Evolutionary conservation across 2,329 filamentous ascomycete species (phyloP), one percentile per base, ranked within the genome.

Genomic region (Monilinia fructicola): DNA sequence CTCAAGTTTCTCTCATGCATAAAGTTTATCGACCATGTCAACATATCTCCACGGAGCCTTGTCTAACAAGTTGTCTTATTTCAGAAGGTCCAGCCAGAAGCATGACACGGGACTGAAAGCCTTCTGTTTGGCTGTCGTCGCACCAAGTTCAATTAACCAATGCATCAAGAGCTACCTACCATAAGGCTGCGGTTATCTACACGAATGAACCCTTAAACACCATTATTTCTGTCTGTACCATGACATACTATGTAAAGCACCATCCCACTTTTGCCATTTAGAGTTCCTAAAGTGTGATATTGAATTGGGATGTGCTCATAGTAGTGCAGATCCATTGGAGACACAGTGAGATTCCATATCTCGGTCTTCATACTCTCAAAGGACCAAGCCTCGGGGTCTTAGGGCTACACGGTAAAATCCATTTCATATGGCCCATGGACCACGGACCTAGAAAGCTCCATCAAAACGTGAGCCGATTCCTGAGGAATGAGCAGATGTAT

Each of bases 1-100:
- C 14, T 48, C n/a, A 18, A 48, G 44, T 23, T 38, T 50, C 28
- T 50, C n/a, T 38, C 28, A 11, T 60, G 56, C 56, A 60, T 48
- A 16, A 54, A 64, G 52, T 14, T 44, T 55, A 40, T n/a, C 14
- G 52, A 64, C 46, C 61, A 38, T 21, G 26, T 55, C 26, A 42
- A 54, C 18, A 44, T 26, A 64, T 64, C 52, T 64, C 61, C 61
- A 46, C 61, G 61, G 61, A 64, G 50, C 61, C 61, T 64, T 64
- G 16, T 42, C 50, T 42, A n/a, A 54, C 14, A 50, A 38, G 21
- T 9, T 26, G 31, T 60, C 56, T 18, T 12, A 38, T 55, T 54
- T 55, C 26, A 54, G 60, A 40, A 64, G 26, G 60, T 64, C 18
- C 23, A 40, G 38, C 60, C 48, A 42, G 38, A 10, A 46, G 42